Evolutionary conservation across 2,329 filamentous ascomycete species (phyloP), one percentile per base, ranked within the genome.

Genomic region (Coleophoma eucalyptorum): DNA sequence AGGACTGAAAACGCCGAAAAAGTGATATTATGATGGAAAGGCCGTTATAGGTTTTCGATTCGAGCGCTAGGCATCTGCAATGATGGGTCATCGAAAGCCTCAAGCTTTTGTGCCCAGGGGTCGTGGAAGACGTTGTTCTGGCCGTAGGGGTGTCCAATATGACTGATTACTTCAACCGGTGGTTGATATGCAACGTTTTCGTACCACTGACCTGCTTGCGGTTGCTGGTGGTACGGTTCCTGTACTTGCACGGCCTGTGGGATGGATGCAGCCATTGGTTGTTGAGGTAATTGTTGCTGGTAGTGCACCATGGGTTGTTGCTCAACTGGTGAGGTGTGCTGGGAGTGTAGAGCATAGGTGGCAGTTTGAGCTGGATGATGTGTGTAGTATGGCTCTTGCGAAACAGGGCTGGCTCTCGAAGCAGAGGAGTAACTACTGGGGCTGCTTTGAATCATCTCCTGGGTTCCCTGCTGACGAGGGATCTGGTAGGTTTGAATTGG

Each of bases 61-160:
- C 81, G 71, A 40, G 73, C 77, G 61, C 79, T 83, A 11, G 81
- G 81, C 66, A 84, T 72, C 65, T 81, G 80, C 68, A 83, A 75
- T 10, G 75, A 72, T 18, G 76, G 72, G 54, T 83, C 80, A 38
- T 80, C 79, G 50, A 74, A 81, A 2, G 56, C 46, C 57, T 83
- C 80, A 20, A 80, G 67, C 68, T 84, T 84, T 40, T 73, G 71
- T 13, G 61, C 67, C 73, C 79, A 84, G 2, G 77, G 66, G 55
- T 80, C 77, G 55, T 77, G 78, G 15, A 78, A 69, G n/a, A 68
- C 70, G 16, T 74, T 68, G 5, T 72, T 72, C 52, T 76, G 82
- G 6, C 73, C 67, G 12, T 77, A 75, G 4, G 80, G 58, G 55
- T 76, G 73, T 26, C 26, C 26, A 16, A 78, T 73, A 48, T 82